Evolutionary conservation across 1,284 basidiomycete species (phyloP), one percentile per base, ranked within the genome.

Genomic region (Tetrapyrgos nigripes): DNA sequence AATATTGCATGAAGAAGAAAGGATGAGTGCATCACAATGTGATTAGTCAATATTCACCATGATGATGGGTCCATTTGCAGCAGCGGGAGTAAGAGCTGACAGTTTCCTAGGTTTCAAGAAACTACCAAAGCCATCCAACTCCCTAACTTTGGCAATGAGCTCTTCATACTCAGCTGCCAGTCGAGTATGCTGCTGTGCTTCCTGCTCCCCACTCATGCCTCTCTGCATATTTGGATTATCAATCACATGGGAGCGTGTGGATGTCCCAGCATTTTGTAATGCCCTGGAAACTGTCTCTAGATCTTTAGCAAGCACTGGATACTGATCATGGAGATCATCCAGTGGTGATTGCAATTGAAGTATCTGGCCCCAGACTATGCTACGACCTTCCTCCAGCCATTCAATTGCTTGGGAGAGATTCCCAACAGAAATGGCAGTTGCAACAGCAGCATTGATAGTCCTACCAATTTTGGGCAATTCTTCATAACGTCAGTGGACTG

Each of bases 31-130:
- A 50, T 57, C 51, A 52, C 47, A 53, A 23, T 29, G 3, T 9
- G 10, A 37, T 19, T 1, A 11, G 40, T 27, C 26, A 26, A 57
- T 31, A 49, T 50, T 59, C 59, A 31, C n/a, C 45, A 57, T 43
- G 11, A 62, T 52, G 3, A 62, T 57, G 21, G 57, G 61, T 3
- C 61, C 61, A 49, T 43, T 14, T 14, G 24, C 4, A 29, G 54
- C 58, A 13, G 61, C 57, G n/a, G 33, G 28, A 19, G 35, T 1
- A 23, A 58, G 52, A 45, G 53, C 28, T 13, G 50, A 10, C 2
- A 58, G 27, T 28, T 45, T 31, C 31, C 47, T 62, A 19, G 60
- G 54, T 10, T 48, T 46, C 17, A 62, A 29, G 19, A 62, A 62
- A 28, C 43, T 5, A 13, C 46, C 51, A 55, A 62, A 62, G 0